phyloP scores from a whole-genome alignment of 163 green algal species.

The Coccomyxa subellipsoidea region DNA sequence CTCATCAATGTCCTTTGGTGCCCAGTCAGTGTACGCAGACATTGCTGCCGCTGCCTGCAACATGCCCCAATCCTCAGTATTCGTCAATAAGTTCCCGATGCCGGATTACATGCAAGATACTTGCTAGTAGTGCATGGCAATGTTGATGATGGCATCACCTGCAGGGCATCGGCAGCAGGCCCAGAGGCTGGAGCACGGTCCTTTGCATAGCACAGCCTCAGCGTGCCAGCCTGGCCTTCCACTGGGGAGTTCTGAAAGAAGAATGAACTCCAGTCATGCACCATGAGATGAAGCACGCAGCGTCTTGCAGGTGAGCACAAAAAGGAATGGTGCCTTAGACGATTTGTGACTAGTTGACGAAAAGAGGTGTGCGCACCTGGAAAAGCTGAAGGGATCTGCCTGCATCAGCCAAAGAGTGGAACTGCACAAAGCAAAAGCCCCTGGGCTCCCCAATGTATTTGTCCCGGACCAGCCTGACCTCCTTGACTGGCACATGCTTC shows the following conservation, averaged over 20 bases:
- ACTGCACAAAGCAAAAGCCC: conserved; percentile 33
- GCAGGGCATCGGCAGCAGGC: conserved; percentile 8
- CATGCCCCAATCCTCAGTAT: background rate
- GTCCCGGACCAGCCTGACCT: conserved; percentile 34
- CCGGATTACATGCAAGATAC: background rate
- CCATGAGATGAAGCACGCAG: no score
- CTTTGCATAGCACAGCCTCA: conserved; percentile 3
- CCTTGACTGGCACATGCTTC: conserved; percentile 6
- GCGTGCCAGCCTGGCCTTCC: background rate
- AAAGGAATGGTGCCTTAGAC: no score
- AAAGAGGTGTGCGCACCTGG: background rate
- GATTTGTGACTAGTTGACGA: no score
- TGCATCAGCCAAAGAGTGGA: conserved; percentile 27
- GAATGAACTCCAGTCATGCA: no score
- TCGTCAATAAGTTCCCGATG: background rate
- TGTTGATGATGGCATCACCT: background rate
- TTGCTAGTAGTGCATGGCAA: background rate
- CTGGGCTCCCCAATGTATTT: conserved; percentile 26
- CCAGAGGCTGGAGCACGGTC: background rate
- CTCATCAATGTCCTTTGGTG: conserved; percentile 54
- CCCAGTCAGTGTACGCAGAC: conserved; percentile 38
- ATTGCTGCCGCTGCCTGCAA: conserved; percentile 34
- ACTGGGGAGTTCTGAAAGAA: background rate
- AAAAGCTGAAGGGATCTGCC: conserved; percentile 22
- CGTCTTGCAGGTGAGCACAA: background rate